phyloP scores from a whole-genome alignment of 2,329 filamentous ascomycete genomes.

The Myriosclerotinia duriaeana region DNA sequence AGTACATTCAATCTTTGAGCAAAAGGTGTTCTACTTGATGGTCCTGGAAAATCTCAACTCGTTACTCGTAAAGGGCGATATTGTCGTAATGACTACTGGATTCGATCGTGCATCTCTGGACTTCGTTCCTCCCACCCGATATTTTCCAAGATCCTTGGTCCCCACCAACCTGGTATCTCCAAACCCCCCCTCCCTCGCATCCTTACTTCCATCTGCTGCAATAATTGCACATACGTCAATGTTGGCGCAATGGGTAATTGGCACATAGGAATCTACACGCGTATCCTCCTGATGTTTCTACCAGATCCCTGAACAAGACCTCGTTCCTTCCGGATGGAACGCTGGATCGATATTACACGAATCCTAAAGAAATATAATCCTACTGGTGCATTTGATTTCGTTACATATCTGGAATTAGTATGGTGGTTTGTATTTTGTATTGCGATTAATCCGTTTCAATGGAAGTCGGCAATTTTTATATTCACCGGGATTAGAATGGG shows the following conservation, averaged over 20 bases:
- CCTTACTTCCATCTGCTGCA: constrained; percentile 73
- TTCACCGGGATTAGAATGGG: constrained; percentile 70
- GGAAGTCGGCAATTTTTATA: constrained; percentile 87
- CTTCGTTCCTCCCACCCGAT: constrained; percentile 72
- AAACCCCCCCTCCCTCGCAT: constrained; percentile 76
- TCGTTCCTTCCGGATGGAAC: constrained; percentile 70
- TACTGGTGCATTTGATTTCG: constrained; percentile 80
- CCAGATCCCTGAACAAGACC: constrained; percentile 75
- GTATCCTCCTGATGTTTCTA: constrained; percentile 83
- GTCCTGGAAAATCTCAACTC: constrained; percentile 69
- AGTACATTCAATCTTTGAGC: constrained; percentile 70
- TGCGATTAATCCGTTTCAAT: constrained; percentile 77
- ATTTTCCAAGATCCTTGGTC: constrained; percentile 71
- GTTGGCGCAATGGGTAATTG: constrained; percentile 83
- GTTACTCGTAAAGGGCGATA: constrained; percentile 66
- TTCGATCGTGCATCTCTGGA: constrained; percentile 70
- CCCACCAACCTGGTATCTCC: constrained; percentile 85
- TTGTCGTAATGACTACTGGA: constrained; percentile 81
- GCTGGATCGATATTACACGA: constrained; percentile 83
- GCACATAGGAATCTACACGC: constrained; percentile 87
- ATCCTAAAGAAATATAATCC: constrained; percentile 68
- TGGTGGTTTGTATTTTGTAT: constrained; percentile 86
- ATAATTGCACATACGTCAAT: constrained; percentile 76
- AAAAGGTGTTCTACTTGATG: constrained; percentile 72
- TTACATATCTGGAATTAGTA: constrained; percentile 79